Base-by-base conservation (phyloP, 441 rosid species). In the Kokia cookei region DNA sequence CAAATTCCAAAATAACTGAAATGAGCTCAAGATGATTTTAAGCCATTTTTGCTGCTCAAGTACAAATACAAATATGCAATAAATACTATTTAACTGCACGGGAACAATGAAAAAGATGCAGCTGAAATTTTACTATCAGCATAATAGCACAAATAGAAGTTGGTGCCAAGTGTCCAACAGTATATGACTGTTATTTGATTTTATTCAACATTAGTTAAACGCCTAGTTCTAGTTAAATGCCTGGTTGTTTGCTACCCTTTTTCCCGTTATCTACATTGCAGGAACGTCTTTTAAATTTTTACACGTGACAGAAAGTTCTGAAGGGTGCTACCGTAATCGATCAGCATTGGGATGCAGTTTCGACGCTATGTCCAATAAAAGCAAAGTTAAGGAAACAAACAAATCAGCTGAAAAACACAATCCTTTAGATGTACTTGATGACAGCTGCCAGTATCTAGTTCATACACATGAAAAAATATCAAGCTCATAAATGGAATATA, bases 21-120 rank as follows among this genome's bases (percentile, higher is more conserved):
- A 63, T 11, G 59, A 69, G 47, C 57, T 45, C 42, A 35, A 77
- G 68, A 70, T 27, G n/a, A 68, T 60, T 19, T 27, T 67, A 54
- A 65, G 45, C 58, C 55, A 42, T 60, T 29, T 47, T 54, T 53
- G n/a, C 6, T 69, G 40, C 73, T n/a, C 15, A 71, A 3, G 15
- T 24, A 57, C n/a, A 7, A 50, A 19, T 19, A 27, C 22, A 27
- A 67, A 27, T 27, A 29, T 26, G 40, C 29, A 24, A 12, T 68
- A 69, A 32, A 32, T 19, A 42, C 13, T 42, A 17, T 42, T 64
- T 64, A 48, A 65, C 53, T 42, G 69, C 35, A 65, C 17, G 47
- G 35, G 53, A 65, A 22, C 53, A 65, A 65, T 35, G 26, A 65
- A 27, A 64, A 37, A 4, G 15, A 64, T 64, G 47, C 48, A 64